These are phyloP conservation scores for Irpex sp. DNA, from an alignment of 1,284 basidiomycete genomes.

Conservation along the genomic window DNA sequence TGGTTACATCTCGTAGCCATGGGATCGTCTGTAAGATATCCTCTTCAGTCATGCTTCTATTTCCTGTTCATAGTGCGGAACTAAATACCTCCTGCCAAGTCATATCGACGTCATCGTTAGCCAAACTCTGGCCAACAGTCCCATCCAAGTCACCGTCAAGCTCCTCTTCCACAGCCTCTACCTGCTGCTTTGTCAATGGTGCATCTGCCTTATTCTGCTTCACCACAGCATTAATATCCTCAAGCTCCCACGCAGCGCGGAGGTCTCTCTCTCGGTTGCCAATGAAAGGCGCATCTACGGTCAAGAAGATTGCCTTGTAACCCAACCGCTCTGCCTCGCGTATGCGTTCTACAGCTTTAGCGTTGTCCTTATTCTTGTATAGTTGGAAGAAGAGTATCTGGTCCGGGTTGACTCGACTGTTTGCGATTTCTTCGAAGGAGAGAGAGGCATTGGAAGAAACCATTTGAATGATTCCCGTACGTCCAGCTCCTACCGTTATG, in stretches of 20 bases:
- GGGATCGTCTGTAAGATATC: constrained; percentile 56
- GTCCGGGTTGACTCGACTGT: constrained; percentile 46
- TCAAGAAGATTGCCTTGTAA: constrained; percentile 86
- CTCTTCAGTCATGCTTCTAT: constrained; percentile 2
- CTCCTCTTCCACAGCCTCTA: constrained; percentile 34
- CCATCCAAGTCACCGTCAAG: constrained; percentile 41
- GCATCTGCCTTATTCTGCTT: constrained; percentile 25
- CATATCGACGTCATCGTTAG: constrained; percentile 67
- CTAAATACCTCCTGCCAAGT: constrained; percentile 59
- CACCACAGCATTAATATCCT: constrained; percentile 33
- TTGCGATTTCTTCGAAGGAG: constrained; percentile 69
- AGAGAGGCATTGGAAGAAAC: constrained; percentile 87
- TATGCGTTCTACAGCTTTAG: constrained; percentile 68
- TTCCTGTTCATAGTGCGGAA: not conserved
- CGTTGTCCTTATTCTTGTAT: constrained; percentile 79
- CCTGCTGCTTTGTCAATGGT: constrained; percentile 28
- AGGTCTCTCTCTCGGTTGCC: constrained; percentile 86
- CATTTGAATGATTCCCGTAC: constrained; percentile 80
- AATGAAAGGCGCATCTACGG: constrained; percentile 85
- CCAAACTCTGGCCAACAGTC: constrained; percentile 61
- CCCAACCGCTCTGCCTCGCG: constrained; percentile 68
- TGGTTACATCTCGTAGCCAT: constrained; percentile 75
- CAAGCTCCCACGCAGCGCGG: constrained; percentile 57
- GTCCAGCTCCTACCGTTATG: constrained; percentile 73
- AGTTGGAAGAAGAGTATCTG: constrained; percentile 85